Base-by-base conservation (phyloP, 306 rosid genomes). In the Crataegus laevigata region DNA sequence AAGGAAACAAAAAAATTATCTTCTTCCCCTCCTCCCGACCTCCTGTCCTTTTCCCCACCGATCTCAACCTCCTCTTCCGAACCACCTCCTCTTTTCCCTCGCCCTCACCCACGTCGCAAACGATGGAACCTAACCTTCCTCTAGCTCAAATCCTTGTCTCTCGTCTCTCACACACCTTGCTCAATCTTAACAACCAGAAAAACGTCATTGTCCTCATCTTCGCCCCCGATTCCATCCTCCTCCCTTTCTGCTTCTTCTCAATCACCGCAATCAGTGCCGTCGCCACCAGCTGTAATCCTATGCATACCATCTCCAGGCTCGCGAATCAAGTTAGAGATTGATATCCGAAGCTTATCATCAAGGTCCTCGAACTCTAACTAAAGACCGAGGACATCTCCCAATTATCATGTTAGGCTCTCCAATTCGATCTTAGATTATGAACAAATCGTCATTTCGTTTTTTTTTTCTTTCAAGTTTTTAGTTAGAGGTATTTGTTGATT, bases 261-360 rank as follows among this genome's bases (percentile, higher is more conserved):
- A 47, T 47, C 54, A 12, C 19, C 19, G 2, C 54, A 12, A 47
- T 47, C 54, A 0, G 6, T 6, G 19, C 19, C 15, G 12, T 14
- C 0, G 88, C 75, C 28, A 86, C 96, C 71, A 90, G 94, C 14
- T 87, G 82, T 36, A 93, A 90, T 61, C 94, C 94, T 1, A 6
- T 79, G 1, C 90, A 83, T 83, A 88, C 86, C 3, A 19, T 71
- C 47, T 12, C 47, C 1, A 83, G 85, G 69, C 45, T 50, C 55
- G 4, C n/a, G 0, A 50, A 14, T 50, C 8, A 50, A 50, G 55
- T 50, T 18, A 3, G 7, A 9, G 89, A 85, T 36, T 85, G 79
- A 32, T 75, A 85, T 6, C 89, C 84, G 0, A 85, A 73, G 47
- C 76, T 88, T 26, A 43, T 72, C 24, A 58, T 88, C 29, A 81